A percentile compares a stretch with the other conserved stretches of the same genome.
phyloP scores from a whole-genome alignment of 176 grass and related monocot genomes.

The Leersia perrieri region DNA sequence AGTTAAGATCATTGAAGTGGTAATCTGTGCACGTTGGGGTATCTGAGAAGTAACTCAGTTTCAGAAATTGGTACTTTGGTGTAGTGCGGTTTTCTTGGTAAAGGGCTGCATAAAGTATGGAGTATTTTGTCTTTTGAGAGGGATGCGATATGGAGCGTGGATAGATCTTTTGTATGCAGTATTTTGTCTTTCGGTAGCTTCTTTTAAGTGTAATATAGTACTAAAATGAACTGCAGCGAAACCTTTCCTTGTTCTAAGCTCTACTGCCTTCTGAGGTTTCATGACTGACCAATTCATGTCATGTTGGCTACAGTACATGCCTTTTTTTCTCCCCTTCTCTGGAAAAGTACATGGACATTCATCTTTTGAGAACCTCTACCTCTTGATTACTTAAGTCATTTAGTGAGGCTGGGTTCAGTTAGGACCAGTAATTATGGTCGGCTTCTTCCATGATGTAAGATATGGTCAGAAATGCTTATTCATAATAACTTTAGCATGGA shows the following conservation, averaged over 20 bases:
- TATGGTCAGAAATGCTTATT: neutral
- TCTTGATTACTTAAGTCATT: neutral
- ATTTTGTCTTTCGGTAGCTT: no score
- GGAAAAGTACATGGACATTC: neutral
- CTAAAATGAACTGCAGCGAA: no score
- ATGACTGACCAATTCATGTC: neutral
- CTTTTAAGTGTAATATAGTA: no score
- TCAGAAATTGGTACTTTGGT: neutral
- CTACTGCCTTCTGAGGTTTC: neutral
- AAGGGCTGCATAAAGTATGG: neutral
- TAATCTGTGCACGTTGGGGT: constrained; percentile 16
- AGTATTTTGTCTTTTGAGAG: neutral
- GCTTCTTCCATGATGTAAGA: neutral
- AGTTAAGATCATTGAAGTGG: constrained; percentile 95
- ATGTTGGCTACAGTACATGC: neutral
- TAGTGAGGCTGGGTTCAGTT: neutral
- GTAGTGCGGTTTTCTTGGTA: neutral
- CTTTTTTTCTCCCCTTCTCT: neutral
- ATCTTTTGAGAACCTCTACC: neutral
- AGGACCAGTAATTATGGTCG: neutral
- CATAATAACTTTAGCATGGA: neutral
- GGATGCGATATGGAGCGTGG: neutral
- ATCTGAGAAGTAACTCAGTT: neutral
- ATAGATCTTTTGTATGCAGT: neutral
- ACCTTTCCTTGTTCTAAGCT: neutral